Evolutionary conservation across 179 eudicot species (phyloP).

Genomic region (Heliamphora ciliata): DNA sequence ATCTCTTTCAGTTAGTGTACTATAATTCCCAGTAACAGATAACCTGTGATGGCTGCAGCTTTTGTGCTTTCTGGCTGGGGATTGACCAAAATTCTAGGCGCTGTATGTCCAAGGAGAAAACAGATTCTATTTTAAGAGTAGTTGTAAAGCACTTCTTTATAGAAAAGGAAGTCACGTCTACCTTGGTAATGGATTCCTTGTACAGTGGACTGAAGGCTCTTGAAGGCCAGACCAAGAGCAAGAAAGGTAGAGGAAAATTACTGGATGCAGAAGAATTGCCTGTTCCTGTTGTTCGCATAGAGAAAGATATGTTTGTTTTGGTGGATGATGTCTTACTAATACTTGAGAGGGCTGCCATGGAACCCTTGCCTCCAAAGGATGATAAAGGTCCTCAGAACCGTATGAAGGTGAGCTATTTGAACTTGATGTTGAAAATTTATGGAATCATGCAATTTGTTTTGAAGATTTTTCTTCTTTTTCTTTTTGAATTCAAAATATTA

Average conservation of each 20-base stretch:
- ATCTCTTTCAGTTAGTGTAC: neutral
- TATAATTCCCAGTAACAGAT: neutral
- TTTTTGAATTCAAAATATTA: neutral
- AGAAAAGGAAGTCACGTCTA: conserved; percentile 95
- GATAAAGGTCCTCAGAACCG: conserved; percentile 98
- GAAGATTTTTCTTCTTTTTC: neutral
- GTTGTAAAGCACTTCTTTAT: conserved; percentile 82
- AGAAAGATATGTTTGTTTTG: conserved; percentile 72
- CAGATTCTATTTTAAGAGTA: conserved; percentile 58
- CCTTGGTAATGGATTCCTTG: conserved; percentile 95
- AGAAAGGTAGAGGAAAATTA: conserved; percentile 43
- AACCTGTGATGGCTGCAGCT: conserved; percentile 41
- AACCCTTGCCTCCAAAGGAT: conserved; percentile 94
- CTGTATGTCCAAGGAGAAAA: conserved; percentile 71
- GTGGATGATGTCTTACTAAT: conserved; percentile 78
- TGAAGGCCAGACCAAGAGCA: conserved; percentile 64
- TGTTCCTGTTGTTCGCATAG: conserved; percentile 61
- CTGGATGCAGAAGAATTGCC: conserved; percentile 54
- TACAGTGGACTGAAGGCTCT: conserved; percentile 95
- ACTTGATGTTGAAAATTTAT: neutral
- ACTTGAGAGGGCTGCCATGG: conserved; percentile 83
- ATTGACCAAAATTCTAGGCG: conserved; percentile 71
- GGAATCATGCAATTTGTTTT: neutral
- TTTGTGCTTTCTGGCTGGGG: conserved; percentile 76
- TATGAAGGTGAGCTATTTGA: conserved; percentile 58